Base-by-base conservation (phyloP, 805 yeast species). In the Vanderwaltozyma verrucispora region DNA sequence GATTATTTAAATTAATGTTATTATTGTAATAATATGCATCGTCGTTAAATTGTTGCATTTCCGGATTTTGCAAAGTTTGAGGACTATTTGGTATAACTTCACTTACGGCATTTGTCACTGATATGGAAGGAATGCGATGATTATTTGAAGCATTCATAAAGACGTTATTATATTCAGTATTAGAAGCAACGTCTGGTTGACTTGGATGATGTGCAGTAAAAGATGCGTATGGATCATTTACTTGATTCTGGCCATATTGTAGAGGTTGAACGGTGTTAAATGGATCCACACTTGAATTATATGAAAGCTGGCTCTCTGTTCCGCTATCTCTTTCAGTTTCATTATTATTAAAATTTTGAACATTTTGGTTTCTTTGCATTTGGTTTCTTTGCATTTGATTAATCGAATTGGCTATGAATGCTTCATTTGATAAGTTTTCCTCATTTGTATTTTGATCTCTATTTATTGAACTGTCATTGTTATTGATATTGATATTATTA, bases 71-170 rank as follows among this genome's bases (percentile, higher is more conserved):
- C 9, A 15, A 27, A 7, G 27, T 18, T 16, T 36, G 34, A 3
- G 35, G 35, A 19, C 39, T 36, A 15, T 31, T 25, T 9, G 39
- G 39, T 11, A 36, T 36, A 2, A 36, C 32, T 14, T 30, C 37
- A 9, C 28, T 12, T 3, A 16, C 17, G 3, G 26, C 33, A 20
- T 30, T 13, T 10, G 33, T 36, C 4, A 36, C 19, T 20, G 33
- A 24, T 8, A 36, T 36, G 12, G 39, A 31, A n/a, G 39, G 39
- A 6, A 36, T 27, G 17, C n/a, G 8, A 29, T 17, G 15, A 4
- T 29, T 3, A 17, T 4, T 10, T 4, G 21, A 16, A 24, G 14
- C n/a, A 31, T 31, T 17, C 12, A 25, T 16, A 18, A 31, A 31
- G 10, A 36, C 35, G 20, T 36, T 27, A 18, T 27, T 20, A 5